phyloP scores from a whole-genome alignment of 2,329 filamentous ascomycete species.

The Apiospora marii region DNA sequence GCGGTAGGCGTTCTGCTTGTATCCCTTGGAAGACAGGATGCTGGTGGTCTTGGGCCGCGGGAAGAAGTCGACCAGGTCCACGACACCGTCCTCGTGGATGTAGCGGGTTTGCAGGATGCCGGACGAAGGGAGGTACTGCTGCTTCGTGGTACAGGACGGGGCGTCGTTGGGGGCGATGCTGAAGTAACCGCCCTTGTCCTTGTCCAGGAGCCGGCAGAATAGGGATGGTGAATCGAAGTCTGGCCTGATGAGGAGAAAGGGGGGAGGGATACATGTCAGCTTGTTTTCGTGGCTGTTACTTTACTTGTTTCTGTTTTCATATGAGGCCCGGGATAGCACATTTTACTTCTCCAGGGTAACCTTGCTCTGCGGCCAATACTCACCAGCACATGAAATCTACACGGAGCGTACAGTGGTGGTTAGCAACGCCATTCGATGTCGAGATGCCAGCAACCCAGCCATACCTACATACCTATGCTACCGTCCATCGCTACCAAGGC shows the following conservation, averaged over 20 bases:
- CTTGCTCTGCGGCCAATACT: slow-evolving; percentile 32
- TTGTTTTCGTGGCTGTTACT: background rate
- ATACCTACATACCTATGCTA: slow-evolving; percentile 60
- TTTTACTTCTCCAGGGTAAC: too few relatives aligned
- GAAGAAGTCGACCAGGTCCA: slow-evolving; percentile 79
- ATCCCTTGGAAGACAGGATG: slow-evolving; percentile 54
- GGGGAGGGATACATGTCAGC: background rate
- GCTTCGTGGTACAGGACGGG: slow-evolving; percentile 72
- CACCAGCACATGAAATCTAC: slow-evolving; percentile 79
- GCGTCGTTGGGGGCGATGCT: slow-evolving; percentile 65
- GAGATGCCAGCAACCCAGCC: background rate
- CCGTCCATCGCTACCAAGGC: slow-evolving; percentile 78
- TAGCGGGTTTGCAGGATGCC: slow-evolving; percentile 82
- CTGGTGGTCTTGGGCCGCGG: slow-evolving; percentile 69
- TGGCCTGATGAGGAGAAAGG: slow-evolving; percentile 58
- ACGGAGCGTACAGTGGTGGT: background rate
- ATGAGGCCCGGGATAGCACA: background rate
- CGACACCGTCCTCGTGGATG: slow-evolving; percentile 77
- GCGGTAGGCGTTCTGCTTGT: slow-evolving; percentile 59
- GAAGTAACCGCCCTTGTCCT: slow-evolving; percentile 78
- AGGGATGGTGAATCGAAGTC: slow-evolving; percentile 81
- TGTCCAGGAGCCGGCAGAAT: slow-evolving; percentile 78
- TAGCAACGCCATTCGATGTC: background rate
- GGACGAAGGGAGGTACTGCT: slow-evolving; percentile 78
- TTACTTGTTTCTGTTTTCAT: background rate